These are phyloP conservation scores for Daphne laureola DNA, from an alignment of 441 rosid species.

Conservation along the genomic window DNA sequence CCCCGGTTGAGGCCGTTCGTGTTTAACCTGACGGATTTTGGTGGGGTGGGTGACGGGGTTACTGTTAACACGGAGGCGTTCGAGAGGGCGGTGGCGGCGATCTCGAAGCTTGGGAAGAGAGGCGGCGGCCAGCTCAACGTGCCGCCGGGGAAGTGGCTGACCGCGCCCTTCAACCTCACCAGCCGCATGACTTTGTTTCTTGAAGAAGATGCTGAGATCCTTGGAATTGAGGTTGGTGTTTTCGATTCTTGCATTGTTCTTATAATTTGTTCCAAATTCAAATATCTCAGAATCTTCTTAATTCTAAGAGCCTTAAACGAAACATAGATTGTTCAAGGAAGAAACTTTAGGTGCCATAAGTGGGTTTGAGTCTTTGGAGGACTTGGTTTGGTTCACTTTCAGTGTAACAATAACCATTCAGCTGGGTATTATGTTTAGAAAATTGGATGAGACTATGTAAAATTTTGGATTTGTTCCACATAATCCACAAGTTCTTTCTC, in stretches of 20 bases:
- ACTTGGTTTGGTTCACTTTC: too few species aligned
- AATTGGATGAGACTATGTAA: too few species aligned
- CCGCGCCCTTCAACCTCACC: conserved; percentile 93
- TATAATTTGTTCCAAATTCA: too few species aligned
- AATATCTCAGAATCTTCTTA: too few species aligned
- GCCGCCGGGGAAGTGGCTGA: conserved; percentile 85
- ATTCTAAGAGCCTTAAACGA: too few species aligned
- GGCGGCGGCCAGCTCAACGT: conserved; percentile 95
- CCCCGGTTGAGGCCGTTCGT: conserved; percentile 54
- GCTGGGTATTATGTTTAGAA: too few species aligned
- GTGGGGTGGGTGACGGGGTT: conserved; percentile 83
- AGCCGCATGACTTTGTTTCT: conserved; percentile 92
- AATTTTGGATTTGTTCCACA: too few species aligned
- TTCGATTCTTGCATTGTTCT: neutral
- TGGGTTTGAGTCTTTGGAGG: too few species aligned
- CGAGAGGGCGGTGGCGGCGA: conserved; percentile 70
- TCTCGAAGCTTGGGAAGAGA: conserved; percentile 56
- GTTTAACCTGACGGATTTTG: conserved; percentile 83
- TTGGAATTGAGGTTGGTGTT: conserved; percentile 64
- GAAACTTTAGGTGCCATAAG: too few species aligned
- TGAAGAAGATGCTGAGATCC: conserved; percentile 80
- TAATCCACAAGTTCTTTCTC: too few species aligned
- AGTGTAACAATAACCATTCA: too few species aligned
- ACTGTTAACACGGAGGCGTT: conserved; percentile 81
- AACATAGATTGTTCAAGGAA: too few species aligned